Evolutionary conservation across 495 filamentous ascomycete species (phyloP), one percentile per base, ranked within the genome.

Genomic region (Penicillium arizonense): DNA sequence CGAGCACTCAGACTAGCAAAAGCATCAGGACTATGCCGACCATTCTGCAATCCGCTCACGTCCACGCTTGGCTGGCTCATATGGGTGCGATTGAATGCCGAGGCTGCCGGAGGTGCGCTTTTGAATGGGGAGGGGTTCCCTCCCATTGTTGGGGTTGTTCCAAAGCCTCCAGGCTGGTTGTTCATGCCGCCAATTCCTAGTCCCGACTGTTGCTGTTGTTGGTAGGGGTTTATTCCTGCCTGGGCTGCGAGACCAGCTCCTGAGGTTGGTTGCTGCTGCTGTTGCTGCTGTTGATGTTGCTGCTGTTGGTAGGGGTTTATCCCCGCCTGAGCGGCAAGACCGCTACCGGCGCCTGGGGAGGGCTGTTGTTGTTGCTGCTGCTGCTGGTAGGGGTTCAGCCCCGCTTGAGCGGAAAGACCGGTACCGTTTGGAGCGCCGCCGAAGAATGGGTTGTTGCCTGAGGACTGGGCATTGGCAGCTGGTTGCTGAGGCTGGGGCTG

Each of bases 1-100:
- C 73, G 67, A 44, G 90, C 85, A 66, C 92, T 97, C 65, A 98
- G 74, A 59, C 88, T 92, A n/a, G 91, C 87, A 81, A 97, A 98
- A 28, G 94, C 93, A 74, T 98, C 94, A 14, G 94, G 94, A 60
- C 91, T 96, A 68, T 97, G 91, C 39, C 93, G 79, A 8, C 93
- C 92, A 55, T 80, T 85, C 74, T 78, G 86, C 75, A 84, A 84
- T 37, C 70, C 75, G 58, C 83, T 88, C 67, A 96, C 80, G 62
- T 88, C 90, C 52, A 95, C 87, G 61, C 93, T 97, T 59, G 95
- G 94, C 55, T 94, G 84, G 68, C 90, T 97, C 56, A 86, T 82
- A 60, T 96, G 89, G 36, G 79, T 67, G 26, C 69, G 62, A 23
- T 61, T 53, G 47, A 69, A 64, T 3, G 50, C 41, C 3, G 38